Percentiles rank a stretch among this genome's conserved stretches.
These are phyloP conservation scores for Aureobasidium mangrovei DNA, from an alignment of 2,329 filamentous ascomycete species.

Conservation along the genomic window DNA sequence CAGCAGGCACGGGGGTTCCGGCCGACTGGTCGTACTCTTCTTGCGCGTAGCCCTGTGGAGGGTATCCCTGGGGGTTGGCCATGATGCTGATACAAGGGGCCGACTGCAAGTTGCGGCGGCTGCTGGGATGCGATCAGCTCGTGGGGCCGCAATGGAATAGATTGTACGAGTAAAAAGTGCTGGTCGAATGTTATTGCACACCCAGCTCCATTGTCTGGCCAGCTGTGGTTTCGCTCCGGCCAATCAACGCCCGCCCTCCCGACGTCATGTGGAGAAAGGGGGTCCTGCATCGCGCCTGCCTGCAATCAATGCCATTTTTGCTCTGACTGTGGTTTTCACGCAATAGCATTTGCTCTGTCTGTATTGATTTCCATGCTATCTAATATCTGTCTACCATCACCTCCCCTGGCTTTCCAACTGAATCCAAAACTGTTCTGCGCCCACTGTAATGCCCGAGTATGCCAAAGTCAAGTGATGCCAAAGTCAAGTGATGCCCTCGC, in stretches of 20 bases:
- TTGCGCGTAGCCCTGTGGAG: conserved; percentile 17
- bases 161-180: background rate
- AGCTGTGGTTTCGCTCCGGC: background rate
- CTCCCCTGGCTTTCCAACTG: background rate
- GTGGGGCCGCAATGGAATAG: background rate
- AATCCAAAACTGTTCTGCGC: background rate
- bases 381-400: background rate
- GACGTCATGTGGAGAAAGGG: background rate
- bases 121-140: background rate
- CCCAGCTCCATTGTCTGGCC: background rate
- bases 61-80: conserved; percentile 17
- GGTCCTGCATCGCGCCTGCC: background rate
- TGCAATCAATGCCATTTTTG: background rate
- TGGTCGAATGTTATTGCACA: background rate
- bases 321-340: background rate
- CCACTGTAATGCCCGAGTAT: too few relatives aligned
- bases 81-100: conserved; percentile 4
- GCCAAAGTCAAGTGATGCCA: background rate
- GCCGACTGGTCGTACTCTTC: conserved; percentile 16
- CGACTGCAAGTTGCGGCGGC: conserved; percentile 7
- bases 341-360: background rate
- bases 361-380: background rate
- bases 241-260: background rate
- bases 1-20: conserved; percentile 17
- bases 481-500: background rate